phyloP scores from a whole-genome alignment of 176 grass and related monocot genomes.

The Aechmea fasciata region DNA sequence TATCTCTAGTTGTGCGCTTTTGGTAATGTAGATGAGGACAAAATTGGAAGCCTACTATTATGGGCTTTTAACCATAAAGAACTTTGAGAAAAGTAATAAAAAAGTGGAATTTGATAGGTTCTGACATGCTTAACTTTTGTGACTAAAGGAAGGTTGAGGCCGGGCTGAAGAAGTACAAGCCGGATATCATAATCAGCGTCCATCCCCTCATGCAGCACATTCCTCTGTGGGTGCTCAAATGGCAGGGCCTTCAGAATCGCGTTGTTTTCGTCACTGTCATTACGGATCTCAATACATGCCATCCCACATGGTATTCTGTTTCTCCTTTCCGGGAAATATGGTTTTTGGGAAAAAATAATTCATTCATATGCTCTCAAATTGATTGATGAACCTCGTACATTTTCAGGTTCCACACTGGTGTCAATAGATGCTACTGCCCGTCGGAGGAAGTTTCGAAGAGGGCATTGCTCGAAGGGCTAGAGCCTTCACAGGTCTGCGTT shows the following conservation, averaged over 20 bases:
- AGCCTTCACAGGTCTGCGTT: slow-evolving; percentile 67
- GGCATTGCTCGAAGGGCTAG: slow-evolving; percentile 64
- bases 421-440: slow-evolving; percentile 97
- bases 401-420: slow-evolving; percentile 81
- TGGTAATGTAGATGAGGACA: background rate
- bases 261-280: slow-evolving; percentile 87
- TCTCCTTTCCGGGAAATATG: background rate
- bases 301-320: slow-evolving; percentile 64
- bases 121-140: slow-evolving; percentile 18
- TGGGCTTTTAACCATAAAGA: too few species aligned
- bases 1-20: background rate
- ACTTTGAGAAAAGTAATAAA: too few species aligned
- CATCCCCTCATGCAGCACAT: slow-evolving; percentile 99
- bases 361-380: slow-evolving; percentile 1
- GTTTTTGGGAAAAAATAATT: background rate
- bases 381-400: background rate
- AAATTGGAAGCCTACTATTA: too few species aligned
- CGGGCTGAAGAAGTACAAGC: slow-evolving; percentile 98
- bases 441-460: slow-evolving; percentile 94
- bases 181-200: slow-evolving; percentile 99
- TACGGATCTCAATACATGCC: slow-evolving; percentile 95
- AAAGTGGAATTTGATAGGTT: background rate
- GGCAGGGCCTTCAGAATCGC: slow-evolving; percentile 90
- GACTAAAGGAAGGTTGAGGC: slow-evolving; percentile 93
- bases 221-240: slow-evolving; percentile 95